These are phyloP conservation scores for Pythium dissimile DNA, from an alignment of 352 stramenopile species.

Conservation along the genomic window DNA sequence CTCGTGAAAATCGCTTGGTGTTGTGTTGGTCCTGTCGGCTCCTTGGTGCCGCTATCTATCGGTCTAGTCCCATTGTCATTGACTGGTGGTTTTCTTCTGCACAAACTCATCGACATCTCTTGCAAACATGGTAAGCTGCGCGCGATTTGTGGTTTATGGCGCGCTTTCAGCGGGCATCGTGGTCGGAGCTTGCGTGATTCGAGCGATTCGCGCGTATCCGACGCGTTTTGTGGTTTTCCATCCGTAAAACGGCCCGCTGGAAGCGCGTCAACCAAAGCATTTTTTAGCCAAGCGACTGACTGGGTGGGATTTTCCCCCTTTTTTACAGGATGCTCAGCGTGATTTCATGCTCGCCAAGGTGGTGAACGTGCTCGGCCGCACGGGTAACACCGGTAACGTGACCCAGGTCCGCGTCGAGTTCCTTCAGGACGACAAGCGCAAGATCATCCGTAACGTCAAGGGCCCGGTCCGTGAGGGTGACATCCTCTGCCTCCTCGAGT, in stretches of 20 bases:
- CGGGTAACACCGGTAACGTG: slow-evolving; percentile 99
- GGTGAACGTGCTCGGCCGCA: slow-evolving; percentile 98
- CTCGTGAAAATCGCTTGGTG: slow-evolving; percentile 4
- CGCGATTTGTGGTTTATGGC: neutral
- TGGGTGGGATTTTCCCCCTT: too few relatives aligned
- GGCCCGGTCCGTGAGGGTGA: slow-evolving; percentile 97
- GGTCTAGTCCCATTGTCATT: slow-evolving; percentile 32
- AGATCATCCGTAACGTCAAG: slow-evolving; percentile 99
- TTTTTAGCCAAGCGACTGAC: slow-evolving; percentile 9
- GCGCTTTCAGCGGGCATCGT: neutral
- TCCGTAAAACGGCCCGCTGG: too few relatives aligned
- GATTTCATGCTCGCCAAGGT: slow-evolving; percentile 99
- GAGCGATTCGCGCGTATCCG: slow-evolving; percentile 1
- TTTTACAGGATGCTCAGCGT: slow-evolving; percentile 66
- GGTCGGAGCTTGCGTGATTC: neutral
- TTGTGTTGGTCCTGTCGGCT: slow-evolving; percentile 6
- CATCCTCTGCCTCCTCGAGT: slow-evolving; percentile 99
- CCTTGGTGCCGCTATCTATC: slow-evolving; percentile 19
- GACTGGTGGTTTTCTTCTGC: slow-evolving; percentile 48
- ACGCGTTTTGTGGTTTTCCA: too few relatives aligned
- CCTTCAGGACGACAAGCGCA: slow-evolving; percentile 97
- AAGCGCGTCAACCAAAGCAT: slow-evolving; percentile 2
- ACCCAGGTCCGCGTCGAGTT: slow-evolving; percentile 99
- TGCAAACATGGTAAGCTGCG: slow-evolving; percentile 58
- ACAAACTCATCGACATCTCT: slow-evolving; percentile 86